Conservation (phyloP, 2,329 filamentous ascomycete genomes). For the Didymella arachidicola region DNA sequence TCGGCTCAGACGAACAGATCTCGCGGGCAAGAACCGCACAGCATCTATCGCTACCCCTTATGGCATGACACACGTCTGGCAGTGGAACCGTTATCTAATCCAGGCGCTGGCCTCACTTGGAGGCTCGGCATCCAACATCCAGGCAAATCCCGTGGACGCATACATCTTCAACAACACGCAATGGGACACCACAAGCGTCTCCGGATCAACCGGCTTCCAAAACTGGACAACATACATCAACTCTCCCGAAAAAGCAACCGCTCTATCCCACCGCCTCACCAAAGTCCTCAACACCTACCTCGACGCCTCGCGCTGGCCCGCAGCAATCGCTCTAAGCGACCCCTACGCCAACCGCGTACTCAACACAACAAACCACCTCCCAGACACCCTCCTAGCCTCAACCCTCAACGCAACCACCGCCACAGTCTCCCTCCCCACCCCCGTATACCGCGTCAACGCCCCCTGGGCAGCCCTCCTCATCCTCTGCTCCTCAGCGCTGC, state of each 20-base stretch:
- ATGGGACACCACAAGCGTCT: not conserved
- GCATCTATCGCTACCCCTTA: not conserved
- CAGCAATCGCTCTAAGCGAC: not conserved
- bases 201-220: not conserved
- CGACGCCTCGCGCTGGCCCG: not conserved
- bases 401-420: not conserved
- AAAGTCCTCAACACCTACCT: not conserved
- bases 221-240: not conserved
- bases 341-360: not conserved
- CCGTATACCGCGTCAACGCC: not conserved
- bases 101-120: not conserved
- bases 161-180: not conserved
- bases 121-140: not conserved
- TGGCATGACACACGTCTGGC: not conserved
- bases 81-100: not conserved
- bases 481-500: not conserved
- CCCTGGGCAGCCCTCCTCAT: not conserved
- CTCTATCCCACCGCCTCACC: not conserved
- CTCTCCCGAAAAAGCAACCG: not conserved
- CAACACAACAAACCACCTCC: not conserved
- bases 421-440: not conserved
- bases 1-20: not conserved
- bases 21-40: not conserved
- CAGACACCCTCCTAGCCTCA: not conserved
- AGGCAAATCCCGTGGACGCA: not conserved